Evolutionary conservation across 176 grass and related monocot species (phyloP).

Genomic region (Carex cristatella): DNA sequence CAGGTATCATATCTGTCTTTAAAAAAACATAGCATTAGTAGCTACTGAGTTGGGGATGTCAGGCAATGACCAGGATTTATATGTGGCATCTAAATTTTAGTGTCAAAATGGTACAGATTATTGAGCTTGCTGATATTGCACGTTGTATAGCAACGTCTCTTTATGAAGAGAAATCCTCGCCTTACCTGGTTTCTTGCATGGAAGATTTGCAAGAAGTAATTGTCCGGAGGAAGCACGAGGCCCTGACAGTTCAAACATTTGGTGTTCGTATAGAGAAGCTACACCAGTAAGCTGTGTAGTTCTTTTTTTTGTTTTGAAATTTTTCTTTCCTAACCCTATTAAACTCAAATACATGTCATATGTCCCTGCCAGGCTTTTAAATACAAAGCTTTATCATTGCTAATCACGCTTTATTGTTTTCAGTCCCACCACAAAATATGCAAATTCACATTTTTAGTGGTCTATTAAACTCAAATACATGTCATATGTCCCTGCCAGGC

Average conservation of each 20-base stretch:
- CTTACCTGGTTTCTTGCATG: conserved; percentile 89
- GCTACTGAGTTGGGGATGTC: neutral
- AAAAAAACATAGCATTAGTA: neutral
- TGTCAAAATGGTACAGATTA: conserved; percentile 53
- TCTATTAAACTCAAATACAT: neutral
- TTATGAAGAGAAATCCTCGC: conserved; percentile 85
- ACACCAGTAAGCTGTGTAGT: conserved; percentile 51
- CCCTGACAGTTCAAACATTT: conserved; percentile 97
- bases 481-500: neutral
- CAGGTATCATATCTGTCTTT: conserved; percentile 44
- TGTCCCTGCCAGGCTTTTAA: neutral
- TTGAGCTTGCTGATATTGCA: conserved; percentile 97
- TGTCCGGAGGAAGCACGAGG: conserved; percentile 77
- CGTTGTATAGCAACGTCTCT: conserved; percentile 77
- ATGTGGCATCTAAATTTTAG: neutral
- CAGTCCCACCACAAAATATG: neutral
- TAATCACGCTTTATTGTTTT: neutral
- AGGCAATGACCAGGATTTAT: neutral
- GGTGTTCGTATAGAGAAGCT: conserved; percentile 97
- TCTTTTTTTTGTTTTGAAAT: neutral
- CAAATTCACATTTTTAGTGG: neutral
- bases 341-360: neutral
- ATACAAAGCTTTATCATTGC: neutral
- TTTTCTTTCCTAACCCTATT: neutral
- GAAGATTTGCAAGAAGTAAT: conserved; percentile 99